Percentiles rank a stretch among this genome's conserved stretches.
phyloP scores from a whole-genome alignment of 1,284 basidiomycete species.

The Tilletiopsis washingtonensis region DNA sequence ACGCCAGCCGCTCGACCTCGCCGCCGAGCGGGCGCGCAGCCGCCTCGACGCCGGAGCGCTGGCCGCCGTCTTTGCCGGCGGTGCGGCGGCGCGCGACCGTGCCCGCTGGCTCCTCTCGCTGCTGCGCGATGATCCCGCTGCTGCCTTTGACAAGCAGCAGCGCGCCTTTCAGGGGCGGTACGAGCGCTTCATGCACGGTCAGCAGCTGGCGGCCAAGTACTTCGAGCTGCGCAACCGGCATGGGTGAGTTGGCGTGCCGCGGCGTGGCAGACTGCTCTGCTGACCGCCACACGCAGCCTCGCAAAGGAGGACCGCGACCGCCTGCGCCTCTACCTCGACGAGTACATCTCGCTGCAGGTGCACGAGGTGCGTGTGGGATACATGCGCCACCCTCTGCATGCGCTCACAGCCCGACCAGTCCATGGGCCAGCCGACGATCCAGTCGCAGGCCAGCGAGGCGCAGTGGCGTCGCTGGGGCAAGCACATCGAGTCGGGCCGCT shows the following conservation, averaged over 20 bases:
- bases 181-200: conserved; percentile 26
- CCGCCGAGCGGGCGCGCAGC: no score
- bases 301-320: conserved; percentile 31
- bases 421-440: conserved; percentile 32
- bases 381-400: no score
- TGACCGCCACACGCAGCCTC: conserved; percentile 1
- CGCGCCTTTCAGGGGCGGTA: conserved; percentile 28
- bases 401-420: neutral
- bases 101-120: conserved; percentile 25
- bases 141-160: conserved; percentile 23
- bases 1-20: no score
- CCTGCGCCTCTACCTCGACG: conserved; percentile 27
- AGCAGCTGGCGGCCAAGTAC: conserved; percentile 24
- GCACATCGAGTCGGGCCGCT: conserved; percentile 17
- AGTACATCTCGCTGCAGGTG: conserved; percentile 32
- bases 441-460: conserved; percentile 12
- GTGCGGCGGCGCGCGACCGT: conserved; percentile 16
- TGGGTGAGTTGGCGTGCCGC: conserved; percentile 4
- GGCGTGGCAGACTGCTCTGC: neutral
- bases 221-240: conserved; percentile 29
- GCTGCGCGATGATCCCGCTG: conserved; percentile 21
- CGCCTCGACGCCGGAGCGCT: no score
- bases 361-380: conserved; percentile 14
- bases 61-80: conserved; percentile 28
- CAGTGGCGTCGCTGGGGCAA: conserved; percentile 32